These are phyloP conservation scores for Flagelloscypha sp. DNA, from an alignment of 768 basidiomycete genomes.

Conservation along the genomic window DNA sequence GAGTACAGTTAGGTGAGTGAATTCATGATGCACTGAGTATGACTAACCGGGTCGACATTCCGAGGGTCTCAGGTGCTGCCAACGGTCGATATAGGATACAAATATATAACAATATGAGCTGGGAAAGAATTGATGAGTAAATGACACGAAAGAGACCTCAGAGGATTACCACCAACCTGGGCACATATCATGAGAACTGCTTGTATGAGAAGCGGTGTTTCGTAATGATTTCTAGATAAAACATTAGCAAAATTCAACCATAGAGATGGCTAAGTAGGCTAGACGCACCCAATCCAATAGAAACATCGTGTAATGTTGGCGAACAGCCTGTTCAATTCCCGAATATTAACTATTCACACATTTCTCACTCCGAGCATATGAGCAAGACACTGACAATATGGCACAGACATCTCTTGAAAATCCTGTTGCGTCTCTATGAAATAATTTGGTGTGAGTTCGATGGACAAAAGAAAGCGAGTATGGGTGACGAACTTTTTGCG, in stretches of 20 bases:
- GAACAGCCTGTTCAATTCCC: slow-evolving; percentile 41
- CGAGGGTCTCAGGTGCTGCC: slow-evolving; percentile 49
- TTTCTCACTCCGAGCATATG: not conserved
- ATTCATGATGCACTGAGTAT: too few relatives aligned
- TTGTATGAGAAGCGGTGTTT: slow-evolving; percentile 69
- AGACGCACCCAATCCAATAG: slow-evolving; percentile 71
- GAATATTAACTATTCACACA: slow-evolving; percentile 5
- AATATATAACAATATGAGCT: slow-evolving; percentile 77
- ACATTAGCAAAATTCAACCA: slow-evolving; percentile 3
- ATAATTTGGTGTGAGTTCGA: slow-evolving; percentile 4
- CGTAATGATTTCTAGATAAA: slow-evolving; percentile 53
- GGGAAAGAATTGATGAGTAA: slow-evolving; percentile 12
- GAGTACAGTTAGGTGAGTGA: too few relatives aligned
- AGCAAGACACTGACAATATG: slow-evolving; percentile 47
- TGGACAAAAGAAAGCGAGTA: slow-evolving; percentile 2
- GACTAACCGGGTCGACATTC: slow-evolving; percentile 54
- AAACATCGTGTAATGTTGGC: slow-evolving; percentile 87
- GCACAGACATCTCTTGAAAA: slow-evolving; percentile 85
- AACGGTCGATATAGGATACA: slow-evolving; percentile 67
- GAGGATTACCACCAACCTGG: slow-evolving; percentile 45
- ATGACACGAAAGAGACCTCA: not conserved
- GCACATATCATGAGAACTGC: slow-evolving; percentile 80
- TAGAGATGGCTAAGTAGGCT: not conserved
- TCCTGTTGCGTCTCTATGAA: slow-evolving; percentile 66
- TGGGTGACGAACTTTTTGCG: slow-evolving; percentile 55